Percentiles rank a stretch among this genome's conserved stretches.
Conservation (phyloP, 192 early-diverging fungal genomes). For the Coemansia sp. region DNA sequence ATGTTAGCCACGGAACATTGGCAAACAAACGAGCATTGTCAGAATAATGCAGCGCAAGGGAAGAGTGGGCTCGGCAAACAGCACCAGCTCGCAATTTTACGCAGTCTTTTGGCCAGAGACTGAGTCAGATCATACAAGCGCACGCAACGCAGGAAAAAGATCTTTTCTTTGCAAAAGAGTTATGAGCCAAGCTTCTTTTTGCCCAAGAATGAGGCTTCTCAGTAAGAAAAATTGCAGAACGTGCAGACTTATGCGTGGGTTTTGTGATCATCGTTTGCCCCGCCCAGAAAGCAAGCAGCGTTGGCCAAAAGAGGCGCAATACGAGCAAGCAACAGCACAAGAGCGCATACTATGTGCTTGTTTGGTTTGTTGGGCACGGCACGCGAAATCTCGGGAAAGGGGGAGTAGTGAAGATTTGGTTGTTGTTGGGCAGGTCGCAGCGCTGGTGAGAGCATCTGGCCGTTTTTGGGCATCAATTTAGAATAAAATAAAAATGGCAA, state of each 20-base stretch:
- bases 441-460: constrained; percentile 2
- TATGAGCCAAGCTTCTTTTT: background rate
- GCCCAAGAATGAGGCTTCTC: constrained; percentile 5
- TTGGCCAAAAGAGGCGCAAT: background rate
- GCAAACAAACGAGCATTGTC: background rate
- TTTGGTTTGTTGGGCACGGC: background rate
- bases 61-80: too few species aligned
- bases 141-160: background rate
- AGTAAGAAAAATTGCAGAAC: background rate
- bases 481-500: background rate
- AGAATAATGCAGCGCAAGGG: too few species aligned
- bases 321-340: background rate
- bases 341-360: constrained; percentile 3
- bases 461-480: constrained; percentile 4
- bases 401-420: background rate
- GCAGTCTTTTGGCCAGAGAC: background rate
- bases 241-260: constrained; percentile 5
- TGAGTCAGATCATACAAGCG: background rate
- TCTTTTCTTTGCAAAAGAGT: background rate
- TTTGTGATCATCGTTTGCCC: constrained; percentile 8
- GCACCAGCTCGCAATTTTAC: too few species aligned
- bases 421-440: background rate
- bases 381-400: constrained; percentile 1
- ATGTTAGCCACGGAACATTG: constrained; percentile 2
- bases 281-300: background rate